A percentile compares a stretch with the other conserved stretches of the same genome.
Evolutionary conservation across 2,329 filamentous ascomycete species (phyloP).

Genomic region (Penicillium nordicum): DNA sequence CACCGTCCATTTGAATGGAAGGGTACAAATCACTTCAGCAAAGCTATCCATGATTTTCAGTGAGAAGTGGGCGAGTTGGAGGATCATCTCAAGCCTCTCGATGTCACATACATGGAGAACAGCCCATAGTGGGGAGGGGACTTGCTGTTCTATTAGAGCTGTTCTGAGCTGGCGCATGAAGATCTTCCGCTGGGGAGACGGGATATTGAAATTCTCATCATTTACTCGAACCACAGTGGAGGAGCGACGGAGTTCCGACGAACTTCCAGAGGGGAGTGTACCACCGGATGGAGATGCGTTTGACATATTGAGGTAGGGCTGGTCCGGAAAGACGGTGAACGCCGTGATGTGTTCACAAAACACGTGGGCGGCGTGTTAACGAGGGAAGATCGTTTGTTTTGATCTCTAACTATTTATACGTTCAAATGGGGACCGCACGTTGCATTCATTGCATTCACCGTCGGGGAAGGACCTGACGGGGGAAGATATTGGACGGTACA

Average conservation of each 20-base stretch:
- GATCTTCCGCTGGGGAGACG: background rate
- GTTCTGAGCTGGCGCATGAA: background rate
- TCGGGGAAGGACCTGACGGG: background rate
- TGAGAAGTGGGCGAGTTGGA: conserved; percentile 1
- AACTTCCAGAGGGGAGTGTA: background rate
- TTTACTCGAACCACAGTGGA: background rate
- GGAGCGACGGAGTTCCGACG: background rate
- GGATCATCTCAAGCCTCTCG: background rate
- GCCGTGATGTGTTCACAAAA: background rate
- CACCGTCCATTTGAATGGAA: conserved; percentile 4
- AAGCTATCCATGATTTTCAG: background rate
- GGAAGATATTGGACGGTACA: background rate
- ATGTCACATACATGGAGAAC: conserved; percentile 10
- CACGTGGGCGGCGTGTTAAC: background rate
- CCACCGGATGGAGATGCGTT: background rate
- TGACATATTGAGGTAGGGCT: background rate
- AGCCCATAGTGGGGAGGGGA: conserved; percentile 8
- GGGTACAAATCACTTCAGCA: background rate
- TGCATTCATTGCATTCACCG: background rate
- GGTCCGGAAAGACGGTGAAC: background rate
- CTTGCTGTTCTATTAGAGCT: background rate
- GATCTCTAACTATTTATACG: background rate
- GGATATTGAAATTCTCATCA: conserved; percentile 5
- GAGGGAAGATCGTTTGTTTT: background rate
- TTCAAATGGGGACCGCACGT: background rate